phyloP scores from a whole-genome alignment of 495 filamentous ascomycete genomes.

The Aspergillus bertholletiae region DNA sequence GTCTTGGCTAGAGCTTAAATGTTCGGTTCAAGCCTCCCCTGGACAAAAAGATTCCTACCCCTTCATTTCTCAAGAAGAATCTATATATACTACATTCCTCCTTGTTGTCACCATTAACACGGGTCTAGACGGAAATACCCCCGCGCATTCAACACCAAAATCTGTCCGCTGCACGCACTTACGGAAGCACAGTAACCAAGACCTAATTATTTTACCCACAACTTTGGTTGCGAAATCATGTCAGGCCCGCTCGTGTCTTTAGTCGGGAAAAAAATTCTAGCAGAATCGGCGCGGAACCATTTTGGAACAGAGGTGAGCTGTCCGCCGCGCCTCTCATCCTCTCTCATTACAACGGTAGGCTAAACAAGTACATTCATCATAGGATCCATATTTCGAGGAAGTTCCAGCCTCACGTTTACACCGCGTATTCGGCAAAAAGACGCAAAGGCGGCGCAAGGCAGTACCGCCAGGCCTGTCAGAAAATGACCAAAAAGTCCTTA shows the following conservation, averaged over 20 bases:
- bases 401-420: slow-evolving; percentile 66
- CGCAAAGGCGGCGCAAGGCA: slow-evolving; percentile 66
- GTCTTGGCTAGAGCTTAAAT: not conserved
- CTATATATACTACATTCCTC: not conserved
- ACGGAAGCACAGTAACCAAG: too few species aligned
- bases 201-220: too few species aligned
- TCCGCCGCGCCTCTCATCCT: not conserved
- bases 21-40: not conserved
- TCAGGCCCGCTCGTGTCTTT: slow-evolving; percentile 50
- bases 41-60: not conserved
- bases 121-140: not conserved
- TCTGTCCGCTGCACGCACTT: too few species aligned
- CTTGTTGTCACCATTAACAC: not conserved
- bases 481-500: slow-evolving; percentile 76
- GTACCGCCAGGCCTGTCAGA: slow-evolving; percentile 68
- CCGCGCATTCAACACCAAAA: too few species aligned
- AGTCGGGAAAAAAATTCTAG: slow-evolving; percentile 63
- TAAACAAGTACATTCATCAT: not conserved
- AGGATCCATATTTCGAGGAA: slow-evolving; percentile 73
- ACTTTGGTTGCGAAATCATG: slow-evolving; percentile 33
- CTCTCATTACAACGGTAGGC: not conserved
- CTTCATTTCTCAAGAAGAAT: not conserved
- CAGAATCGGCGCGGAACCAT: slow-evolving; percentile 60
- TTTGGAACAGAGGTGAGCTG: slow-evolving; percentile 62
- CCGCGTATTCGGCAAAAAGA: slow-evolving; percentile 53